Evolutionary conservation across 1,284 basidiomycete genomes (phyloP), one percentile per base, ranked within the genome.

Genomic region (Erythrobasidium hasegawianum): DNA sequence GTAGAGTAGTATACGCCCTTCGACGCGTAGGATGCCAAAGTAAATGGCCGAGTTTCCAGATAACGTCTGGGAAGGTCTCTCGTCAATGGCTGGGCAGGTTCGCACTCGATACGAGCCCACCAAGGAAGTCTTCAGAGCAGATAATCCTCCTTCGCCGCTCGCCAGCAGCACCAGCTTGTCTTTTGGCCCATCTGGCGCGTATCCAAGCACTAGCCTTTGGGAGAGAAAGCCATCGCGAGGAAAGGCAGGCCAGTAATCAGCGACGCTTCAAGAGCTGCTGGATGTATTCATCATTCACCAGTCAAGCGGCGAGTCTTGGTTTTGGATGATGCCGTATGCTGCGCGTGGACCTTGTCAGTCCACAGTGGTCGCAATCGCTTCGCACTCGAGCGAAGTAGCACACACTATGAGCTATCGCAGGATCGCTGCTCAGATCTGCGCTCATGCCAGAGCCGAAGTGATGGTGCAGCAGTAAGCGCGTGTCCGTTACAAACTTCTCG

Each of bases 21-120:
- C 62, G 3, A 57, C 11, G 27, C 55, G 62, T 24, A 65, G 62
- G 16, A 65, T n/a, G 29, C 56, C 62, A 49, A 65, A 65, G 40
- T 57, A 52, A 39, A 65, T 65, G 52, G 61, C 33, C 45, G 47
- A 59, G 13, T 11, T 29, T 57, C 27, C 55, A 38, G 39, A 20
- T 57, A 33, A 5, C 43, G 43, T 18, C 43, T 47, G 43, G 5
- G 7, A 24, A 18, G 16, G 43, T 47, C 43, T 33, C 11, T 33
- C 33, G 33, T 33, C 5, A 33, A 33, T 33, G 11, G 33, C 33
- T 33, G 33, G 45, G 16, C 4, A 14, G 5, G n/a, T n/a, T 47
- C 45, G 45, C n/a, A 47, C 33, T 33, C 33, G 33, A 33, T 4
- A 33, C 33, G 5, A 33, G 38, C 61, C 18, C 22, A 64, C 62